Conservation (phyloP, 768 basidiomycete species). For the Termitomyces sp. region DNA sequence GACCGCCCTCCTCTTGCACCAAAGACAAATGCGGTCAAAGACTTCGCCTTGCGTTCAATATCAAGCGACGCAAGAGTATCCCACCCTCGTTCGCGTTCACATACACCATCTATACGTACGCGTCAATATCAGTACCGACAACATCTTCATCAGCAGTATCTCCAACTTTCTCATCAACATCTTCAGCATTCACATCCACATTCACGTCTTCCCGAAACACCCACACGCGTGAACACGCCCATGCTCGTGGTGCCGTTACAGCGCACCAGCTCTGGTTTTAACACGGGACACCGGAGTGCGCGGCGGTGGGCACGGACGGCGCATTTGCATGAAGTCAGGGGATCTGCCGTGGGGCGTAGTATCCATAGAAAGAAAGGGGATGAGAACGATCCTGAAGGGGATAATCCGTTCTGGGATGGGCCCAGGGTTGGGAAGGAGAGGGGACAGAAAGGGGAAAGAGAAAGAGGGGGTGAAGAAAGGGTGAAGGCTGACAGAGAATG, state of each 20-base stretch:
- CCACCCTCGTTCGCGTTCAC: constrained; percentile 18
- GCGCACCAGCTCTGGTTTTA: background rate
- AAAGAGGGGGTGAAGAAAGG: background rate
- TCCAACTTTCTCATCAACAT: background rate
- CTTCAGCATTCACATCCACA: background rate
- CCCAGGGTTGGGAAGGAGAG: background rate
- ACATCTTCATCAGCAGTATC: constrained; percentile 10
- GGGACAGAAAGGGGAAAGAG: background rate
- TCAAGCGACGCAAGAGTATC: constrained; percentile 5
- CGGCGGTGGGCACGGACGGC: constrained; percentile 61
- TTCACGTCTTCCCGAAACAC: constrained; percentile 18
- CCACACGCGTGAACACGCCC: constrained; percentile 24
- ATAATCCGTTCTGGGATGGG: constrained; percentile 11
- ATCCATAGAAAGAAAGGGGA: background rate
- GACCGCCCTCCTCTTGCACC: background rate
- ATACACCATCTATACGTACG: constrained; percentile 25
- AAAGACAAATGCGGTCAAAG: background rate
- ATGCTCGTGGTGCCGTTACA: constrained; percentile 20
- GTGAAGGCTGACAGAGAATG: background rate
- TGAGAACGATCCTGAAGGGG: constrained; percentile 5
- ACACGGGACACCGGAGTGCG: constrained; percentile 32
- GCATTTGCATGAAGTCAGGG: constrained; percentile 61
- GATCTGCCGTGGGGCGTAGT: background rate
- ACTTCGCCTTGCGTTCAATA: background rate
- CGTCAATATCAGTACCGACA: constrained; percentile 14